A percentile compares a stretch with the other conserved stretches of the same genome.
These are phyloP conservation scores for Vitis hybrid DNA, from an alignment of 177 flowering plant species.

Conservation along the genomic window DNA sequence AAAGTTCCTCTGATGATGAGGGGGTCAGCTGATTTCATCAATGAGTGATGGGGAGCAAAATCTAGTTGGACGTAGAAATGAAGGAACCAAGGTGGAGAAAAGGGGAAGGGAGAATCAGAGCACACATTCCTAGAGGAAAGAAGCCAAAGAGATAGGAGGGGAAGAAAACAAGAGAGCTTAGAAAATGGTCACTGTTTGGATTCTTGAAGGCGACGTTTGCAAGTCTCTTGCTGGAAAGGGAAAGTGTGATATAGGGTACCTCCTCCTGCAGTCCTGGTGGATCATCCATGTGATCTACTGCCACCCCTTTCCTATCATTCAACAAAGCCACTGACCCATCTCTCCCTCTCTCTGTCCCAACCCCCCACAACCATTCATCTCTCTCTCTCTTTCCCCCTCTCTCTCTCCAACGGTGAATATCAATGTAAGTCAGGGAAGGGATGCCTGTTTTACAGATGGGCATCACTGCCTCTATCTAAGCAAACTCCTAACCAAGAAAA, in stretches of 20 bases:
- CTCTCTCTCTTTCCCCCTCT: too few relatives aligned
- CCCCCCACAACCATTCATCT: too few relatives aligned
- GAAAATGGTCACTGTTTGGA: slow-evolving; percentile 20
- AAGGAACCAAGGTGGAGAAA: not conserved
- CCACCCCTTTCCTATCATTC: slow-evolving; percentile 16
- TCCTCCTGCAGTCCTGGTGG: not conserved
- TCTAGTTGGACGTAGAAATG: slow-evolving; percentile 12
- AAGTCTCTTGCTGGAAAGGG: slow-evolving; percentile 17
- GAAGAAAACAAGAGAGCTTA: slow-evolving; percentile 15
- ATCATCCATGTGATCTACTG: slow-evolving; percentile 28
- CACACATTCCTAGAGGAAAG: slow-evolving; percentile 41
- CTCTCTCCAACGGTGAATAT: too few relatives aligned
- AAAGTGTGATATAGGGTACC: slow-evolving; percentile 13
- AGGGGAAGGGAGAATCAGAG: slow-evolving; percentile 19
- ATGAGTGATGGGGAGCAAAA: slow-evolving; percentile 12
- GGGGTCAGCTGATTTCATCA: not conserved
- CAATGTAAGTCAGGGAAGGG: too few relatives aligned
- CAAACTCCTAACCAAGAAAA: too few relatives aligned
- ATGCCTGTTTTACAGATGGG: too few relatives aligned
- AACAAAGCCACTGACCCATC: not conserved
- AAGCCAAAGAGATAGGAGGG: slow-evolving; percentile 32
- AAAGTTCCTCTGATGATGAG: slow-evolving; percentile 9
- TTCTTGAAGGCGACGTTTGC: slow-evolving; percentile 17
- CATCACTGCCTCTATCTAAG: too few relatives aligned
- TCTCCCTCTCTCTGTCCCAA: slow-evolving; percentile 4